Evolutionary conservation across 1,139 yeast species (phyloP).

Genomic region (Diutina sp.): DNA sequence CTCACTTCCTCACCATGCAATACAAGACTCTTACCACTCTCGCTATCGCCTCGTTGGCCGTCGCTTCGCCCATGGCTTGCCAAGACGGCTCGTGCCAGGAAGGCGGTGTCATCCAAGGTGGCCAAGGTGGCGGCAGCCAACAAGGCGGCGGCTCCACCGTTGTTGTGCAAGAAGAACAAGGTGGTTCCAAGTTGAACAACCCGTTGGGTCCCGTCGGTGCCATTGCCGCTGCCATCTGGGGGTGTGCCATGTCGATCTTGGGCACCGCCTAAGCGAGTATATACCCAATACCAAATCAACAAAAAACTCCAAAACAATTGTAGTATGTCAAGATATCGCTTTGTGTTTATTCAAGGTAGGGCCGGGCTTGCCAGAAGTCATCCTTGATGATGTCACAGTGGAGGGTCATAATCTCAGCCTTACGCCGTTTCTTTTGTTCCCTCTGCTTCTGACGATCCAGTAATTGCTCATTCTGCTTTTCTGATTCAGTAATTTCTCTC

Average conservation of each 20-base stretch:
- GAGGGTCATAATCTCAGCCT: slow-evolving; percentile 29
- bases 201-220: slow-evolving; percentile 2
- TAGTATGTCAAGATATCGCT: too few relatives aligned
- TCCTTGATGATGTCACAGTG: slow-evolving; percentile 51
- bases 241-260: background rate
- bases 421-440: slow-evolving; percentile 31
- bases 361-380: slow-evolving; percentile 39
- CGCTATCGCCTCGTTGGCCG: slow-evolving; percentile 1
- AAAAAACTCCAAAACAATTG: background rate
- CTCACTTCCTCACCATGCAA: background rate
- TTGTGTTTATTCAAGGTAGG: slow-evolving; percentile 8
- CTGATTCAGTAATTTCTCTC: slow-evolving; percentile 27
- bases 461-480: slow-evolving; percentile 9
- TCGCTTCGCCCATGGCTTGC: background rate
- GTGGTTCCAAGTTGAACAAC: background rate
- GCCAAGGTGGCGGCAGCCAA: background rate
- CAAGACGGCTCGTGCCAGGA: background rate
- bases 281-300: background rate
- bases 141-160: background rate
- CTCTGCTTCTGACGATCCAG: slow-evolving; percentile 39
- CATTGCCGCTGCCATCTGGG: slow-evolving; percentile 1
- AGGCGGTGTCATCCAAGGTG: background rate
- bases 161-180: background rate
- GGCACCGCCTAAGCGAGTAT: background rate
- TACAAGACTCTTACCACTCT: background rate